Conservation (phyloP, 768 basidiomycete species). For the Lactarius trivialis region DNA sequence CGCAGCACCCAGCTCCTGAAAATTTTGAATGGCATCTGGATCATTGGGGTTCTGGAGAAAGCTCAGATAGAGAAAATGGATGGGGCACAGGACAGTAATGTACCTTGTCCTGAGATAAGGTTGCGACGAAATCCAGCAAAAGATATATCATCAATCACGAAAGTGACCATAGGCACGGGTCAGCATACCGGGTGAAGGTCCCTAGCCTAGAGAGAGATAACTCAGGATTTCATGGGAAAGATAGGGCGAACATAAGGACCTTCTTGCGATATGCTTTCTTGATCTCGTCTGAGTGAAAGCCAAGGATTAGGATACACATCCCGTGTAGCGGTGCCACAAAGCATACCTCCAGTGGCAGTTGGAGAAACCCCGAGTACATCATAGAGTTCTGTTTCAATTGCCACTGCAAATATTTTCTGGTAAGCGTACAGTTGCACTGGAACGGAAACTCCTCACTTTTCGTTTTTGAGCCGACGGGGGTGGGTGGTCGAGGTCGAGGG, state of each 20-base stretch:
- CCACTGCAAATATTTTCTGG: constrained; percentile 39
- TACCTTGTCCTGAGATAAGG: constrained; percentile 58
- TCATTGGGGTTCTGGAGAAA: constrained; percentile 79
- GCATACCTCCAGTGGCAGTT: constrained; percentile 63
- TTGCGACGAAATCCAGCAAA: constrained; percentile 14
- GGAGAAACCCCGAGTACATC: constrained; percentile 73
- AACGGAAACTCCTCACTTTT: neutral
- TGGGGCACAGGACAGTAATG: constrained; percentile 7
- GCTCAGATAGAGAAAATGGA: neutral
- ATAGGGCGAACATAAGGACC: constrained; percentile 40
- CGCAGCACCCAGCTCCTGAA: constrained; percentile 88
- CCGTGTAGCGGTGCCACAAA: constrained; percentile 1
- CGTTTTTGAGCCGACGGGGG: neutral
- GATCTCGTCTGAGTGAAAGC: constrained; percentile 56
- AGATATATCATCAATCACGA: constrained; percentile 7
- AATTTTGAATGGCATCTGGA: constrained; percentile 72
- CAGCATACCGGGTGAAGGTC: constrained; percentile 76
- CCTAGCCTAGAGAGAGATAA: constrained; percentile 52
- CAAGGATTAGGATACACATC: constrained; percentile 21
- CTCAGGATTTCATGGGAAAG: constrained; percentile 22
- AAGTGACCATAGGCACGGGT: constrained; percentile 1
- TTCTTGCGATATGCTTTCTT: constrained; percentile 93
- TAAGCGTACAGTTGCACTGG: neutral
- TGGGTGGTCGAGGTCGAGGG: neutral
- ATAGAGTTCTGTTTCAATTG: constrained; percentile 75